phyloP scores from a whole-genome alignment of 495 filamentous ascomycete species.

The Filosporella fistucella region DNA sequence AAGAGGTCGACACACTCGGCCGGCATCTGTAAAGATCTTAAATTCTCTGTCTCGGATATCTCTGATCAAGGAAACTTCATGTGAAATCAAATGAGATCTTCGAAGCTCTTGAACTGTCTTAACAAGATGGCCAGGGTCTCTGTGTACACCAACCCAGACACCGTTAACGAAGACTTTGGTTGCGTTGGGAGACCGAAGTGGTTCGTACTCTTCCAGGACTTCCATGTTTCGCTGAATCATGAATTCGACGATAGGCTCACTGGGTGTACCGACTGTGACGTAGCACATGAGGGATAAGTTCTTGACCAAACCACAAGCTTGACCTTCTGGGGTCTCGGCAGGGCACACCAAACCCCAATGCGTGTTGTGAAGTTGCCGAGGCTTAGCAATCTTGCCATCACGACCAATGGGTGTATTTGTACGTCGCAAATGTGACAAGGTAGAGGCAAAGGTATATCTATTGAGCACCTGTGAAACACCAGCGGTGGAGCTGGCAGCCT shows the following conservation, averaged over 20 bases:
- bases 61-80: conserved; percentile 87
- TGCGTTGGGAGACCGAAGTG: conserved; percentile 78
- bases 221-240: conserved; percentile 95
- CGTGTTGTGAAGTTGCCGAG: conserved; percentile 95
- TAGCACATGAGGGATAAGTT: conserved; percentile 98
- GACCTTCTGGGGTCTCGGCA: conserved; percentile 96
- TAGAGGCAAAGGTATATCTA: conserved; percentile 95
- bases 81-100: conserved; percentile 65
- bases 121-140: conserved; percentile 77
- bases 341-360: conserved; percentile 99
- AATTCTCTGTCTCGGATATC: conserved; percentile 97
- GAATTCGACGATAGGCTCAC: conserved; percentile 87
- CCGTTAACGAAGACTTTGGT: conserved; percentile 99
- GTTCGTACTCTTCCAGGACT: conserved; percentile 92
- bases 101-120: conserved; percentile 71
- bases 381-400: conserved; percentile 97
- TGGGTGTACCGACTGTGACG: conserved; percentile 87
- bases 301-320: conserved; percentile 97
- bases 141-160: conserved; percentile 91
- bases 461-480: conserved; percentile 98
- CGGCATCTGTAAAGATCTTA: conserved; percentile 97
- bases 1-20: conserved; percentile 86
- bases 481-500: conserved; percentile 87
- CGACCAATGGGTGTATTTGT: conserved; percentile 97
- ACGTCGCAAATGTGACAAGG: conserved; percentile 88